Conservation (phyloP, 805 yeast genomes). For the Candida methanosorbosa region DNA sequence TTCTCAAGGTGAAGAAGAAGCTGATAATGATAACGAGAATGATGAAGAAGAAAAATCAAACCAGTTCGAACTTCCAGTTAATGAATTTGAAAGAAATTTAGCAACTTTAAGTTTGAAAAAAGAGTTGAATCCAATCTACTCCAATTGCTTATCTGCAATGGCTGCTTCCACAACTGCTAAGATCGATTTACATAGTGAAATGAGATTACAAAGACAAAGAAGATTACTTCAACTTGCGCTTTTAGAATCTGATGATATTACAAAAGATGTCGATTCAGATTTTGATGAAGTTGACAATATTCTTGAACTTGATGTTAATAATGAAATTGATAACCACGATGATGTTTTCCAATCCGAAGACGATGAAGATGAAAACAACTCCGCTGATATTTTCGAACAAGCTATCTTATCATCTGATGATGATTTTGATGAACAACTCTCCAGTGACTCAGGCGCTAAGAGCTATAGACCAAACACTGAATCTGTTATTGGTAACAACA, state of each 20-base stretch:
- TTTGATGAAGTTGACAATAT: too few species aligned
- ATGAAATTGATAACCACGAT: constrained; percentile 6
- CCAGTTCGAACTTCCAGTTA: too few species aligned
- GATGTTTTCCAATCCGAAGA: too few species aligned
- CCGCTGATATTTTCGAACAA: constrained; percentile 11
- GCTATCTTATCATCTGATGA: constrained; percentile 17
- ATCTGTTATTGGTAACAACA: constrained; percentile 1
- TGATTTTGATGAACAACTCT: constrained; percentile 11
- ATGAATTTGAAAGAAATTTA: constrained; percentile 1
- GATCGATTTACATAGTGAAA: constrained; percentile 17
- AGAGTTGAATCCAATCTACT: constrained; percentile 16
- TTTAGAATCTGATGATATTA: constrained; percentile 2
- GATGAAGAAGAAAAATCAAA: background rate
- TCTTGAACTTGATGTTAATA: background rate
- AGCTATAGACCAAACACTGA: background rate
- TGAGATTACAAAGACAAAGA: constrained; percentile 23
- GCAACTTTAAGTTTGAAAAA: constrained; percentile 1
- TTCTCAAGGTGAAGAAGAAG: background rate
- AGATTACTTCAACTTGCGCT: constrained; percentile 19
- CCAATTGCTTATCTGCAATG: constrained; percentile 16
- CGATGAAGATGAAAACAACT: background rate
- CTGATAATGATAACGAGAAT: background rate
- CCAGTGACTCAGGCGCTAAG: constrained; percentile 8
- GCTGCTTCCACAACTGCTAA: constrained; percentile 9
- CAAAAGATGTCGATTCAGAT: too few species aligned